Base-by-base conservation (phyloP, 129 eudicot genomes). In the Artemisia argyi region DNA sequence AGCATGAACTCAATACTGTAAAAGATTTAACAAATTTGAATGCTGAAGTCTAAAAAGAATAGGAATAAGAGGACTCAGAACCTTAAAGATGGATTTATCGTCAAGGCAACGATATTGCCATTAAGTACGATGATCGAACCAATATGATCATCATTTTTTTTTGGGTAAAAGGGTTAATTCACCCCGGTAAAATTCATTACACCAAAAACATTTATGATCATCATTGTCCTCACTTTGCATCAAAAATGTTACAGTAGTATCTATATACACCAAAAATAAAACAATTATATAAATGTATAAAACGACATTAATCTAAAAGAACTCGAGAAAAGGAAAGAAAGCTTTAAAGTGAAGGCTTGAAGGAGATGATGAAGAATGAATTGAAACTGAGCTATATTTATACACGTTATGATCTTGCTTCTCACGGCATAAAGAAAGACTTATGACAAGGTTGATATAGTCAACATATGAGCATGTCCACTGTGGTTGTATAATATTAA, bases 61-160 rank as follows among this genome's bases (percentile, higher is more conserved):
- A 5, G 3, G 0, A 48, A 18, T 28, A 28, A 28, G 5, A 28
- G 77, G 35, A 53, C 28, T 63, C 77, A 61, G 52, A 47, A 47
- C 15, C 3, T 60, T 24, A 26, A 19, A 48, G n/a, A 15, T 56
- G 80, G 68, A 66, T 65, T 48, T 22, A 65, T 79, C 83, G 47
- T 72, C 70, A 65, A 48, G 78, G 39, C 74, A 72, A 47, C 2
- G 17, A 8, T 11, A 53, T 65, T 72, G 78, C 69, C 74, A n/a
- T 65, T 65, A 65, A 47, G 70, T 15, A 79, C 78, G 57, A 53
- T 65, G 70, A 79, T 69, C 59, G 65, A 66, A 79, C 74, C 78
- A 58, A 53, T 66, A 58, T 71, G 16, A 66, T 71, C 82, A 72
- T 71, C 77, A 78, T 63, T 46, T n/a, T n/a, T n/a, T n/a, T n/a